Percentiles rank a stretch among this genome's conserved stretches.
phyloP scores from a whole-genome alignment of 176 grass and related monocot genomes.

The Tillandsia leiboldiana region DNA sequence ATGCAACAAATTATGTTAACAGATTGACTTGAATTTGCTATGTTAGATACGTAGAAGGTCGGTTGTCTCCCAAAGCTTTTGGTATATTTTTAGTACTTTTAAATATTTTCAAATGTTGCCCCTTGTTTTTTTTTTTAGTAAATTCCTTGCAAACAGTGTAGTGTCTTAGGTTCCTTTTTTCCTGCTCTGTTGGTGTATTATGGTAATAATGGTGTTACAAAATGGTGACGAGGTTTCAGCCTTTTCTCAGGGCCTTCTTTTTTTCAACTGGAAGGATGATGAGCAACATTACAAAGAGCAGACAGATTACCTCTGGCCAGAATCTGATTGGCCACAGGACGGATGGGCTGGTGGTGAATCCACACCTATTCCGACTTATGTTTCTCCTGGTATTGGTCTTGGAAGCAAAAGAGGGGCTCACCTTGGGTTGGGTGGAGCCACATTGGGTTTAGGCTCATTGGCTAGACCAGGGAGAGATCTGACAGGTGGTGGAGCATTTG shows the following conservation, averaged over 20 bases:
- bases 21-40: too few species aligned
- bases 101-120: too few species aligned
- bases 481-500: conserved; percentile 90
- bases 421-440: conserved; percentile 44
- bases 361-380: conserved; percentile 54
- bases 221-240: background rate
- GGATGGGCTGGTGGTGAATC: conserved; percentile 80
- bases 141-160: too few species aligned
- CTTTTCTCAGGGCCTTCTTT: conserved; percentile 65
- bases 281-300: conserved; percentile 30
- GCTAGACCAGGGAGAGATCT: conserved; percentile 75
- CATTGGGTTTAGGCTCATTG: conserved; percentile 46
- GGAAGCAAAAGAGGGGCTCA: conserved; percentile 49
- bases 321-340: conserved; percentile 85
- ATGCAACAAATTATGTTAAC: too few species aligned
- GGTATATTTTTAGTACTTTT: too few species aligned
- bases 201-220: background rate
- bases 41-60: too few species aligned
- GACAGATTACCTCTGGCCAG: conserved; percentile 73
- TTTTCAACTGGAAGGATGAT: conserved; percentile 57
- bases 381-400: conserved; percentile 58
- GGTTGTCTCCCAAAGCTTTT: too few species aligned
- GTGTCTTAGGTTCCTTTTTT: too few species aligned
- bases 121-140: too few species aligned
- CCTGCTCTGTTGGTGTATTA: background rate